These are phyloP conservation scores for Metarhizium robertsii DNA, from an alignment of 2,329 filamentous ascomycete genomes.

Conservation along the genomic window DNA sequence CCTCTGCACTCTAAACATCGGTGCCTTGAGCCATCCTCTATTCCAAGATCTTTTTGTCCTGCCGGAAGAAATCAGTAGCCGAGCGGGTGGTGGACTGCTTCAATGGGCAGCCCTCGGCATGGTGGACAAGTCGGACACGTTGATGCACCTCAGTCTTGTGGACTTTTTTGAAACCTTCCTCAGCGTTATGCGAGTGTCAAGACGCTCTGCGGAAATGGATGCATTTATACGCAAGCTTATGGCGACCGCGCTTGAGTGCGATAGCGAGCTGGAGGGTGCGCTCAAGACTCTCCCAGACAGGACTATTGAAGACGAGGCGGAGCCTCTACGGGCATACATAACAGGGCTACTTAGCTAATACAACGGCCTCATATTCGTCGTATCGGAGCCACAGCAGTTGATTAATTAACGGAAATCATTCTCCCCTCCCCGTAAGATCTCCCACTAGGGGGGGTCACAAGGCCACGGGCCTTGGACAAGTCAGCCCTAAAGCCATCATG, in stretches of 20 bases:
- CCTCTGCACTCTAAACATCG: slow-evolving; percentile 37
- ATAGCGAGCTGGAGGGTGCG: slow-evolving; percentile 27
- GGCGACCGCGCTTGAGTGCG: slow-evolving; percentile 28
- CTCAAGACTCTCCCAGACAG: slow-evolving; percentile 36
- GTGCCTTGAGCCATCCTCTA: slow-evolving; percentile 26
- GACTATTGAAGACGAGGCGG: slow-evolving; percentile 42
- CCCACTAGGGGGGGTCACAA: too few species aligned
- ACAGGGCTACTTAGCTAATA: slow-evolving; percentile 18
- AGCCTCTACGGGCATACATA: slow-evolving; percentile 36
- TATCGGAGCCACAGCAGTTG: too few species aligned
- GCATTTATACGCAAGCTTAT: slow-evolving; percentile 29
- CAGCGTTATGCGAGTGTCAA: slow-evolving; percentile 35
- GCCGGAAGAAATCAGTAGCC: slow-evolving; percentile 10
- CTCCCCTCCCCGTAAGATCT: too few species aligned
- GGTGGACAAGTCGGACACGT: slow-evolving; percentile 37
- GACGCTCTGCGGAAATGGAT: slow-evolving; percentile 25
- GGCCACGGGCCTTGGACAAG: too few species aligned
- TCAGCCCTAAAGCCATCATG: too few species aligned
- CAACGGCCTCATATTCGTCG: too few species aligned
- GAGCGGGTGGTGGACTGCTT: slow-evolving; percentile 30
- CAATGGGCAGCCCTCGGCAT: slow-evolving; percentile 43
- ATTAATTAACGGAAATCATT: too few species aligned
- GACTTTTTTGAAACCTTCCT: slow-evolving; percentile 45
- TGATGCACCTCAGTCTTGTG: slow-evolving; percentile 42
- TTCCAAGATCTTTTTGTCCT: slow-evolving; percentile 24